Base-by-base conservation (phyloP, 352 stramenopile species). In the Elongisporangium prolatum region DNA sequence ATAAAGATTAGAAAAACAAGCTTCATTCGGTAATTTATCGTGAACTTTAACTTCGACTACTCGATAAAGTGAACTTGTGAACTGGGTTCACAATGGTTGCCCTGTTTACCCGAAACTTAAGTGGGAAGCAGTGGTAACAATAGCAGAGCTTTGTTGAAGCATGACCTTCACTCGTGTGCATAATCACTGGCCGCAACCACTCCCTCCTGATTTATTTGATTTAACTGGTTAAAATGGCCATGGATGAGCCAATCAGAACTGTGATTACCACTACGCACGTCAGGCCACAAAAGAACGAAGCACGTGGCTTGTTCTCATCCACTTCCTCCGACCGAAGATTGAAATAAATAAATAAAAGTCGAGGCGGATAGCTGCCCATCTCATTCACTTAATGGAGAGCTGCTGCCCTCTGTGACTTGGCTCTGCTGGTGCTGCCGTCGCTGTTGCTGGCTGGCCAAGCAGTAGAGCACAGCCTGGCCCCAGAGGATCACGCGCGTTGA, bases 401-500 rank as follows among this genome's bases (percentile, higher is more conserved):
- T 40, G 4, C 28, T 13, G 28, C 1, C 4, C 28, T 14, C 8
- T 13, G 14, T 9, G 9, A 40, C 28, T 14, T 40, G 28, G 28
- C 28, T 40, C 8, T 40, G 28, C 28, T 40, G 28, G 28, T 40
- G 28, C 8, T 40, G 28, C 28, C 17, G 49, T 50, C 66, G 59
- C 16, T 60, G 63, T n/a, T 61, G 66, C 25, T 72, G 69, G 21
- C 71, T 66, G 4, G 71, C 48, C 28, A 88, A 72, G 57, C 77
- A 88, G 34, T 78, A 80, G 21, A 72, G 68, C 57, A 88, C 61
- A 0, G 78, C 78, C 48, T 88, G 75, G 1, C 78, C 78, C 75
- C 78, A 88, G 13, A 88, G 66, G 60, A 88, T 81, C 22, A 88
- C 75, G 51, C 73, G 73, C 49, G 74, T 85, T 47, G 78, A 86